Conservation (phyloP, 192 early-diverging fungal genomes). For the Coemansia sp. region DNA sequence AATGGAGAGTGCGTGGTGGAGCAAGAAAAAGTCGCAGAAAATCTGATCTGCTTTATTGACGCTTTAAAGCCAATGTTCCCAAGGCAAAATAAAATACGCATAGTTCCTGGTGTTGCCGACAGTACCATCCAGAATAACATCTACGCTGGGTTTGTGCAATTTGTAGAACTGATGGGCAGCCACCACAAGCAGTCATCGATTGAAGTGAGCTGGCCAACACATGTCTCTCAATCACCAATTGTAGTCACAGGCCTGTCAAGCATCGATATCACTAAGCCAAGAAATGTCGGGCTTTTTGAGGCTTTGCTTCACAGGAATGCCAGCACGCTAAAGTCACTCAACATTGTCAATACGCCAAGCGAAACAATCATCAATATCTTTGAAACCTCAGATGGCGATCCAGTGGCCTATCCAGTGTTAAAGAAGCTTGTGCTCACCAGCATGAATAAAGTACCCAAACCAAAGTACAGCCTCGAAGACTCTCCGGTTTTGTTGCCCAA, state of each 20-base stretch:
- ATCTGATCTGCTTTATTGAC: neutral
- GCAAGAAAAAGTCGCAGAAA: neutral
- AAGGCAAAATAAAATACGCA: neutral
- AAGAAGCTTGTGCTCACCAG: neutral
- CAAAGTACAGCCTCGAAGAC: neutral
- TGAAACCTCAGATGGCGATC: neutral
- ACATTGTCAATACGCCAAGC: neutral
- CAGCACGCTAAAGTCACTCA: neutral
- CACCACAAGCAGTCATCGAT: neutral
- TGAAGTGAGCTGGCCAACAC: slow-evolving; percentile 1
- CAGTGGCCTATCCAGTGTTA: neutral
- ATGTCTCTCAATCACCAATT: neutral
- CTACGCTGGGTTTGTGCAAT: slow-evolving; percentile 1
- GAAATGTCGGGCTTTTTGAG: neutral
- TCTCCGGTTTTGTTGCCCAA: neutral
- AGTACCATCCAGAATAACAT: too few relatives aligned
- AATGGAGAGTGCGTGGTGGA: neutral
- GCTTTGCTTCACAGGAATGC: slow-evolving; percentile 2
- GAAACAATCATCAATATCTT: neutral
- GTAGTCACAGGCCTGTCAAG: neutral
- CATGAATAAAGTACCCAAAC: neutral
- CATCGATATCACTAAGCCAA: neutral
- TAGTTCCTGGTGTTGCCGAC: neutral
- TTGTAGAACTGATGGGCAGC: neutral
- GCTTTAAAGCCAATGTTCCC: neutral